Conservation (phyloP, 108 stramenopile genomes). For the Nannochloropsis gaditana region DNA sequence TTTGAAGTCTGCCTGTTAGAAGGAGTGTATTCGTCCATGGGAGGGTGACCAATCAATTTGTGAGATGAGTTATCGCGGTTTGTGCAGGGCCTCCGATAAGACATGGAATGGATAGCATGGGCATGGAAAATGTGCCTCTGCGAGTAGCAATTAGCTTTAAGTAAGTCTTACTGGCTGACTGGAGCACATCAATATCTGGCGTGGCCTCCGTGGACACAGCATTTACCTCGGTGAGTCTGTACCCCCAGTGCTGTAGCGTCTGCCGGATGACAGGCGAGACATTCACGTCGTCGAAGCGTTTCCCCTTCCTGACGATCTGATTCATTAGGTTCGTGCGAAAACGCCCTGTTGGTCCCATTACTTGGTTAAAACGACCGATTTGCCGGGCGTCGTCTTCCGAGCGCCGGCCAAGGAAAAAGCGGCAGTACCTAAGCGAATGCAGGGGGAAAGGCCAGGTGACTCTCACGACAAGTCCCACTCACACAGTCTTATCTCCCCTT, state of each 20-base stretch:
- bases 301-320: constrained; percentile 67
- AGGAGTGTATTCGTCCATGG: neutral
- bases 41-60: no score
- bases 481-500: no score
- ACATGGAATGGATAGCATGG: no score
- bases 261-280: constrained; percentile 92
- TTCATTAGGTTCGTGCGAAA: constrained; percentile 86
- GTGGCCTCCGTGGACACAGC: neutral
- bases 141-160: no score
- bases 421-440: constrained; percentile 72
- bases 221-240: constrained; percentile 68
- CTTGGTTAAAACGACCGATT: constrained; percentile 68
- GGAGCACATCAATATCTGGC: no score
- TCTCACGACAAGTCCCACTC: no score
- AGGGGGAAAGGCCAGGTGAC: neutral
- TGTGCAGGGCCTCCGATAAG: no score
- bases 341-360: constrained; percentile 76
- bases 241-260: constrained; percentile 90
- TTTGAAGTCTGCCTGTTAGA: neutral
- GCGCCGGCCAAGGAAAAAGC: constrained; percentile 82
- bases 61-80: no score
- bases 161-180: no score
- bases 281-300: constrained; percentile 52
- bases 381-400: constrained; percentile 63
- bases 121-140: no score